Evolutionary conservation across 1,284 basidiomycete species (phyloP).

Genomic region (Fomitopsis betulina): DNA sequence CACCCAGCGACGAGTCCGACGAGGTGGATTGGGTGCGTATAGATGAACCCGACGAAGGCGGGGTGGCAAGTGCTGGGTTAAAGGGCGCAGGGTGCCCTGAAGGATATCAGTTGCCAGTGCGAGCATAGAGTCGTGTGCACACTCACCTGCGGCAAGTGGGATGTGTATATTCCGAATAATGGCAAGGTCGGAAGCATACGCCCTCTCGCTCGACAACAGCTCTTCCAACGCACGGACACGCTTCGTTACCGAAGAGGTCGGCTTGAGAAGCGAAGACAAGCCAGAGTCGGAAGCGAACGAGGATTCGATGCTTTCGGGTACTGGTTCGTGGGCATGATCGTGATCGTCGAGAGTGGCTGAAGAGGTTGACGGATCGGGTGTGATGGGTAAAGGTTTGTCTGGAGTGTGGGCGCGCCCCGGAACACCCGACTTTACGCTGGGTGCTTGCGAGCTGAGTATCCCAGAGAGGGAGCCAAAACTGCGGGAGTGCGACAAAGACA

Average conservation of each 20-base stretch:
- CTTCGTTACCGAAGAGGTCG: constrained; percentile 44
- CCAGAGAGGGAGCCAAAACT: constrained; percentile 28
- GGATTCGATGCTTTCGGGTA: constrained; percentile 11
- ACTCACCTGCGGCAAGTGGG: constrained; percentile 63
- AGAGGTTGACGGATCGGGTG: constrained; percentile 21
- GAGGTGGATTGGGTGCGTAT: constrained; percentile 51
- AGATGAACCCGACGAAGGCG: constrained; percentile 34
- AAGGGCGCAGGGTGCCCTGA: constrained; percentile 29
- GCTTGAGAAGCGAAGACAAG: constrained; percentile 16
- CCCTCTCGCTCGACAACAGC: constrained; percentile 78
- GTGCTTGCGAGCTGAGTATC: constrained; percentile 20
- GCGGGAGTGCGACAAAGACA: constrained; percentile 25
- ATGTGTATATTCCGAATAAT: constrained; percentile 84
- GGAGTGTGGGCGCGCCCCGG: constrained; percentile 18
- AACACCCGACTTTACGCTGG: constrained; percentile 2
- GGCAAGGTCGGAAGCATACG: constrained; percentile 85
- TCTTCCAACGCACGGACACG: constrained; percentile 83
- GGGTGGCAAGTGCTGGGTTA: constrained; percentile 23
- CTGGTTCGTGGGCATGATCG: constrained; percentile 5
- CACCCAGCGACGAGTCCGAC: constrained; percentile 43
- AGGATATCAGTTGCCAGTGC: neutral
- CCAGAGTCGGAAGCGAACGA: constrained; percentile 5
- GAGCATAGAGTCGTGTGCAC: constrained; percentile 6
- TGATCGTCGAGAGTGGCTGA: constrained; percentile 10
- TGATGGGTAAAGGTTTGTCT: constrained; percentile 30